A percentile compares a stretch with the other conserved stretches of the same genome.
Conservation (phyloP, 1,139 yeast species). For the Pichia sp. region DNA sequence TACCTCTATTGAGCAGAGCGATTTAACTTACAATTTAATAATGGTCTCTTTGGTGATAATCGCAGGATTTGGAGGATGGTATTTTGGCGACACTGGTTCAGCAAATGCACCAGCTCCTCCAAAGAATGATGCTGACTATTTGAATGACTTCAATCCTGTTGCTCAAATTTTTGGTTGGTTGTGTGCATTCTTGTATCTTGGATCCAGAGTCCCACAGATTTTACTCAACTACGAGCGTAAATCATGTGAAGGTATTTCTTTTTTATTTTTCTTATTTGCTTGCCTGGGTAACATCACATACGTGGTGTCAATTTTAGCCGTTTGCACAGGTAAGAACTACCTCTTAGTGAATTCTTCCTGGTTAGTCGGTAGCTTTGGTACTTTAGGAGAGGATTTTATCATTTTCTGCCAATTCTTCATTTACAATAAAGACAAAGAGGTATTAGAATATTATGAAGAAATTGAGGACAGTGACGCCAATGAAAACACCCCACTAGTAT, state of each 20-base stretch:
- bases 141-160: slow-evolving; percentile 54
- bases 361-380: slow-evolving; percentile 89
- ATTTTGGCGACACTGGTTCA: slow-evolving; percentile 29
- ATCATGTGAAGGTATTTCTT: slow-evolving; percentile 89
- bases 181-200: slow-evolving; percentile 78
- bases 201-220: slow-evolving; percentile 87
- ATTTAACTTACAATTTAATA: slow-evolving; percentile 41
- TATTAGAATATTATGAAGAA: slow-evolving; percentile 11
- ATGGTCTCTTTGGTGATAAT: slow-evolving; percentile 64
- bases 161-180: slow-evolving; percentile 92
- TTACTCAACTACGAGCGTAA: slow-evolving; percentile 73
- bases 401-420: slow-evolving; percentile 84
- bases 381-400: slow-evolving; percentile 72
- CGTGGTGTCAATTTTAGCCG: slow-evolving; percentile 73
- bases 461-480: slow-evolving; percentile 8
- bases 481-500: too few relatives aligned
- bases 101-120: slow-evolving; percentile 19
- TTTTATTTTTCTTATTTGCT: slow-evolving; percentile 86
- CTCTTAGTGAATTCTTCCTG: slow-evolving; percentile 80
- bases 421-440: slow-evolving; percentile 36
- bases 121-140: slow-evolving; percentile 26
- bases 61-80: slow-evolving; percentile 86
- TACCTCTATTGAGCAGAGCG: slow-evolving; percentile 6
- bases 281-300: slow-evolving; percentile 88
- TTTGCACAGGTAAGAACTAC: slow-evolving; percentile 63